Conservation (phyloP, 805 yeast genomes). For the Saccharomycopsis sp. region DNA sequence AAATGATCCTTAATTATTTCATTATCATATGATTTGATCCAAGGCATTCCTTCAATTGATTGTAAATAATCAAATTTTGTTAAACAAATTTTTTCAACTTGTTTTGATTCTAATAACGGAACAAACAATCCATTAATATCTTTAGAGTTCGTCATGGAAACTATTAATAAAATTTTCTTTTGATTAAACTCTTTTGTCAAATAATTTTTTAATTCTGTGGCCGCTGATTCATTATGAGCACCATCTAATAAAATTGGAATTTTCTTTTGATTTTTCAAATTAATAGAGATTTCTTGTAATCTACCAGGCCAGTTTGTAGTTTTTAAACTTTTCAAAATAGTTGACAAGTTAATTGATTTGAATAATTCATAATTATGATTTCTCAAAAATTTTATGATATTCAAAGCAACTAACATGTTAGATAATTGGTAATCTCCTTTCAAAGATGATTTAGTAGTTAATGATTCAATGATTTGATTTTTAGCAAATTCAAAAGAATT, state of each 20-base stretch:
- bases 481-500: not conserved
- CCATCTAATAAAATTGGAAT: slow-evolving; percentile 62
- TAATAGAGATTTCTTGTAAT: slow-evolving; percentile 42
- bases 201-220: slow-evolving; percentile 54
- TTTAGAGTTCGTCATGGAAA: slow-evolving; percentile 74
- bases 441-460: slow-evolving; percentile 31
- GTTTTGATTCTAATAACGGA: slow-evolving; percentile 32
- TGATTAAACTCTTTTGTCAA: slow-evolving; percentile 24
- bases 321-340: slow-evolving; percentile 41
- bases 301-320: slow-evolving; percentile 80
- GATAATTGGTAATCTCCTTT: slow-evolving; percentile 63
- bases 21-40: slow-evolving; percentile 51
- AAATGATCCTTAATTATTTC: slow-evolving; percentile 22
- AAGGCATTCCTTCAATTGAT: slow-evolving; percentile 84
- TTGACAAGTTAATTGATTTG: slow-evolving; percentile 27
- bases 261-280: slow-evolving; percentile 19
- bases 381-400: slow-evolving; percentile 36
- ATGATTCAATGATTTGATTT: not conserved
- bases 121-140: slow-evolving; percentile 39
- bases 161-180: slow-evolving; percentile 36
- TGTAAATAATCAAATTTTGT: slow-evolving; percentile 42
- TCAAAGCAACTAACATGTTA: slow-evolving; percentile 60
- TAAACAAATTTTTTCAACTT: slow-evolving; percentile 45
- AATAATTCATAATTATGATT: too few species aligned
- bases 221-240: slow-evolving; percentile 86